These are phyloP conservation scores for Misopates orontium DNA, from an alignment of 257 asterid species.

Conservation along the genomic window DNA sequence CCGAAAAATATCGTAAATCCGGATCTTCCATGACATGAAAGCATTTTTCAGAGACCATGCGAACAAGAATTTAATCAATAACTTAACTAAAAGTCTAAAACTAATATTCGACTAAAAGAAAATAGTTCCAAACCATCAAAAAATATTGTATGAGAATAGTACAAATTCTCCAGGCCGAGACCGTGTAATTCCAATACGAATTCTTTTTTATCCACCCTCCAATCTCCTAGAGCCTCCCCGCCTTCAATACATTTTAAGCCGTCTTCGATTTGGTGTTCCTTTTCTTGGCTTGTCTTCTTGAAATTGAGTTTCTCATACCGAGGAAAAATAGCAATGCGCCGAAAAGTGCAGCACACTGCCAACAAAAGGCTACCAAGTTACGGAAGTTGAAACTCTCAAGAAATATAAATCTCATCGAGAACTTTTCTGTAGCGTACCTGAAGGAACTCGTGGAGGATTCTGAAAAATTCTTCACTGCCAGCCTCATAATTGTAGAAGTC, in stretches of 20 bases:
- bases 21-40: too few relatives aligned
- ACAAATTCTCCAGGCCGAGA: too few relatives aligned
- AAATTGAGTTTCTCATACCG: constrained; percentile 74
- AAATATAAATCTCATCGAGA: not conserved
- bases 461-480: constrained; percentile 49
- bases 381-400: not conserved
- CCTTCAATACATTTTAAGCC: constrained; percentile 36
- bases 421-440: constrained; percentile 52
- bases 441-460: constrained; percentile 54
- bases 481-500: constrained; percentile 60
- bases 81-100: too few relatives aligned
- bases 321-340: constrained; percentile 80
- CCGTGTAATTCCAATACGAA: too few relatives aligned
- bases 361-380: constrained; percentile 26
- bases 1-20: too few relatives aligned
- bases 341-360: constrained; percentile 58
- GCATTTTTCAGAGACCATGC: too few relatives aligned
- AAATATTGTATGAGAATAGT: too few relatives aligned
- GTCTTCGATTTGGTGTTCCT: constrained; percentile 61
- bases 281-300: constrained; percentile 62
- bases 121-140: too few relatives aligned
- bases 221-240: constrained; percentile 16
- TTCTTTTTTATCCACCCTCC: too few relatives aligned
- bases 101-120: too few relatives aligned
- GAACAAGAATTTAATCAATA: too few relatives aligned